Base-by-base conservation (phyloP, 2,329 filamentous ascomycete genomes). In the Dactylellina leptospora region DNA sequence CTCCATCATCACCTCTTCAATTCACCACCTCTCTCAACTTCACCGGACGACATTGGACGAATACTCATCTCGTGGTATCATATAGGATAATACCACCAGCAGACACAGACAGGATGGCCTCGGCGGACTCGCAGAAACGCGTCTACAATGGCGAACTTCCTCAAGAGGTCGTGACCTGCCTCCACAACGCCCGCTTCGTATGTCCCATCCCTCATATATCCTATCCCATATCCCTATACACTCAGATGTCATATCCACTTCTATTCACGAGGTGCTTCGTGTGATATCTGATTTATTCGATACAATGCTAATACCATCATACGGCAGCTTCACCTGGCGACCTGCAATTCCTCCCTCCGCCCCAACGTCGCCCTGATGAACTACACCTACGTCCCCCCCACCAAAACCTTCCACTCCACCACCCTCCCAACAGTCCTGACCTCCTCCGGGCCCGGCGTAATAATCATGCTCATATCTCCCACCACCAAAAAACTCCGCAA, bases 341-440 rank as follows among this genome's bases (percentile, higher is more conserved):
- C 95, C 63, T 96, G 90, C 80, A 87, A 87, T 76, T 56, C 66
- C 40, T 85, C 90, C 76, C 90, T 95, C 78, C 84, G 88, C 74
- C 95, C 95, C 8, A 92, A 97, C 80, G 91, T 97, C 75, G 96
- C 92, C 36, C 87, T 99, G 75, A 99, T 99, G 95, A 97, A 96
- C 83, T 97, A 97, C 83, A 97, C 95, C 78, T 97, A 97, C 82
- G 89, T 99, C 20, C 90, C 92, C 38, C 70, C 74, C 40, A 75
- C 73, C 40, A 62, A 63, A 25, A 71, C 66, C 58, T 71, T 63
- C 58, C 22, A 22, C 22, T 20, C 33, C 50, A 28, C 56, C 51
- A 11, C 58, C 33, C 66, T 71, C 58, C 71, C 74, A 42, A 74
- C 70, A 38, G 70, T 70, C 13, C 22, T 66, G 42, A 59, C 71